These are phyloP conservation scores for Clonostachys rosea DNA, from an alignment of 2,329 filamentous ascomycete species.

Conservation along the genomic window DNA sequence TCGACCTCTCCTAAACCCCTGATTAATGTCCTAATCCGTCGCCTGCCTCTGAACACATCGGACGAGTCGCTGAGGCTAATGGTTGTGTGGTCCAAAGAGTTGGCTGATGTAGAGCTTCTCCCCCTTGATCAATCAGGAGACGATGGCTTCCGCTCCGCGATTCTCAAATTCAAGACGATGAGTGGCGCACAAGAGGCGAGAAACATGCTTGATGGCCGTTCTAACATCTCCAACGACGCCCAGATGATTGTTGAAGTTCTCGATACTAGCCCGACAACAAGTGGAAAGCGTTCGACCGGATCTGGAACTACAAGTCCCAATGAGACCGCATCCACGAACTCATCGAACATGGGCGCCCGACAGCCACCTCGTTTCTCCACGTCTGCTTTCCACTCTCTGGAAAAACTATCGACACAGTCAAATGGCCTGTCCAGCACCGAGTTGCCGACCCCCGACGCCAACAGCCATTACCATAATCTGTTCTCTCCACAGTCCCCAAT, in stretches of 20 bases:
- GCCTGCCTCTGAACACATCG: slow-evolving; percentile 47
- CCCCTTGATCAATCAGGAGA: slow-evolving; percentile 44
- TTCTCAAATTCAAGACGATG: slow-evolving; percentile 47
- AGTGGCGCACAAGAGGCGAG: slow-evolving; percentile 52
- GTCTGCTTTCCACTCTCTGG: slow-evolving; percentile 55
- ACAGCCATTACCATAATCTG: slow-evolving; percentile 41
- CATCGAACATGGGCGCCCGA: slow-evolving; percentile 36
- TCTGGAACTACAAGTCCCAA: slow-evolving; percentile 8
- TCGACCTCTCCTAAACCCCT: slow-evolving; percentile 17
- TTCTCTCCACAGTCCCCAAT: slow-evolving; percentile 74
- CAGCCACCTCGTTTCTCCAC: slow-evolving; percentile 54
- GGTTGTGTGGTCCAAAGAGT: slow-evolving; percentile 54
- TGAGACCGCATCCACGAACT: slow-evolving; percentile 17
- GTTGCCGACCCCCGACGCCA: neutral
- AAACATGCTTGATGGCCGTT: slow-evolving; percentile 51
- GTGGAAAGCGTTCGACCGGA: slow-evolving; percentile 6
- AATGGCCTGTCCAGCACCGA: slow-evolving; percentile 18
- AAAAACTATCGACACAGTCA: slow-evolving; percentile 56
- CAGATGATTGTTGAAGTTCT: slow-evolving; percentile 56
- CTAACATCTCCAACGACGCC: slow-evolving; percentile 42
- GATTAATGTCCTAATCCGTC: slow-evolving; percentile 45
- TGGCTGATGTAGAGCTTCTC: slow-evolving; percentile 45
- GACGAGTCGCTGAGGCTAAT: slow-evolving; percentile 51
- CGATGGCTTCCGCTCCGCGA: slow-evolving; percentile 42
- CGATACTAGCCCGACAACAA: slow-evolving; percentile 3